Percentiles rank a stretch among this genome's conserved stretches.
Conservation (phyloP, 768 basidiomycete species). For the Leccinum obscurum region DNA sequence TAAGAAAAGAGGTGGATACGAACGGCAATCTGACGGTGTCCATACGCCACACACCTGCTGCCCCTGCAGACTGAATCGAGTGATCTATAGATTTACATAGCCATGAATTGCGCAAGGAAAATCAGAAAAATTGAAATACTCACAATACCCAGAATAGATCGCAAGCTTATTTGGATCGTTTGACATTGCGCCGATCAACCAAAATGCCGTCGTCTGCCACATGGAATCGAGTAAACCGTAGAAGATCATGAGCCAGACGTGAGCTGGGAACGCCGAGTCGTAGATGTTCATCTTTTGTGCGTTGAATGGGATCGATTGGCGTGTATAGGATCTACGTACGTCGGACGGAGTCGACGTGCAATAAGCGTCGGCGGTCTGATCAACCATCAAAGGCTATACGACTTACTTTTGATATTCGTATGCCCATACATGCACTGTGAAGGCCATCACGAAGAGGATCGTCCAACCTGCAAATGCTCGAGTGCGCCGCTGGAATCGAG, state of each 20-base stretch:
- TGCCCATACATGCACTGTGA: constrained; percentile 70
- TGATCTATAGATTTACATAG: constrained; percentile 44
- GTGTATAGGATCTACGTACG: constrained; percentile 51
- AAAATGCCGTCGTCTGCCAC: constrained; percentile 81
- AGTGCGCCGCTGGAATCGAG: constrained; percentile 52
- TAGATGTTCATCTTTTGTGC: constrained; percentile 57
- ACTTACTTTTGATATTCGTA: constrained; percentile 71
- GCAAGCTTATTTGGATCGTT: constrained; percentile 78
- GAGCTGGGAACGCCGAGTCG: constrained; percentile 21
- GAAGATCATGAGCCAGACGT: constrained; percentile 62
- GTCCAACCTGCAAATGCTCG: constrained; percentile 70
- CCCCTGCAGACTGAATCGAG: constrained; percentile 74
- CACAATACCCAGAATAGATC: constrained; percentile 46
- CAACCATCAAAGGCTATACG: too few species aligned
- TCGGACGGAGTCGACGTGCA: neutral
- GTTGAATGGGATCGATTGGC: constrained; percentile 44
- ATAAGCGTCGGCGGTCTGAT: neutral
- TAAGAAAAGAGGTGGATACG: constrained; percentile 26
- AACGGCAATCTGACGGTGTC: constrained; percentile 67
- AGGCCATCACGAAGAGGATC: constrained; percentile 59
- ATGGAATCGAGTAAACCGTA: constrained; percentile 74
- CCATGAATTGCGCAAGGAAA: too few species aligned
- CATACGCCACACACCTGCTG: constrained; percentile 67
- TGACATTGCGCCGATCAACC: constrained; percentile 83
- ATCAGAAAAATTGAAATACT: too few species aligned